Evolutionary conservation across 2,329 filamentous ascomycete genomes (phyloP).

Genomic region (Bipolaris cookei): DNA sequence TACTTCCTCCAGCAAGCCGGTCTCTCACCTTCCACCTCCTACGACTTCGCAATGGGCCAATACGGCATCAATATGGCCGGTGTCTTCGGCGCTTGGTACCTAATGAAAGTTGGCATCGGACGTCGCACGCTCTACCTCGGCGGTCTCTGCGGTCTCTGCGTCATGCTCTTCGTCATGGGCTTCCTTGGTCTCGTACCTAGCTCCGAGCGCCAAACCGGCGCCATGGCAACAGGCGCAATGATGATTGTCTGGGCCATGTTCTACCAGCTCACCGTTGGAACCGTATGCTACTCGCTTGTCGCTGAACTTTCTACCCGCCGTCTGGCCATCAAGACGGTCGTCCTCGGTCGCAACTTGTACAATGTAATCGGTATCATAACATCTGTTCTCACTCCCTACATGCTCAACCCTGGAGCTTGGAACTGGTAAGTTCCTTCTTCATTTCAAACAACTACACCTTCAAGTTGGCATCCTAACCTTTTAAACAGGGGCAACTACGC

Average conservation of each 20-base stretch:
- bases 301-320: conserved; percentile 82
- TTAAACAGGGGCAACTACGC: conserved; percentile 72
- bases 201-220: conserved; percentile 63
- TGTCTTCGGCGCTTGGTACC: conserved; percentile 79
- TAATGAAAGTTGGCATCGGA: conserved; percentile 77
- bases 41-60: conserved; percentile 61
- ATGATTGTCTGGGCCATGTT: conserved; percentile 64
- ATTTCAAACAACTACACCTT: too few relatives aligned
- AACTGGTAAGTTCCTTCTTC: conserved; percentile 56
- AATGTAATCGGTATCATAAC: conserved; percentile 84
- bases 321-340: conserved; percentile 89
- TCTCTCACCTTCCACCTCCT: conserved; percentile 51
- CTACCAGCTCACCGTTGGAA: conserved; percentile 87
- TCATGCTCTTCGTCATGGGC: conserved; percentile 82
- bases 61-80: conserved; percentile 77
- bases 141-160: conserved; percentile 71
- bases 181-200: conserved; percentile 78
- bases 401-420: conserved; percentile 88
- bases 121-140: conserved; percentile 78
- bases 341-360: conserved; percentile 77
- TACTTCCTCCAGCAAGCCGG: conserved; percentile 59
- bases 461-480: neutral
- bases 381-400: conserved; percentile 84
- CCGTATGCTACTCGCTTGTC: conserved; percentile 88
- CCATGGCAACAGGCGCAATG: conserved; percentile 80